Evolutionary conservation across 179 eudicot genomes (phyloP).

Genomic region (Patellifolia procumbens): DNA sequence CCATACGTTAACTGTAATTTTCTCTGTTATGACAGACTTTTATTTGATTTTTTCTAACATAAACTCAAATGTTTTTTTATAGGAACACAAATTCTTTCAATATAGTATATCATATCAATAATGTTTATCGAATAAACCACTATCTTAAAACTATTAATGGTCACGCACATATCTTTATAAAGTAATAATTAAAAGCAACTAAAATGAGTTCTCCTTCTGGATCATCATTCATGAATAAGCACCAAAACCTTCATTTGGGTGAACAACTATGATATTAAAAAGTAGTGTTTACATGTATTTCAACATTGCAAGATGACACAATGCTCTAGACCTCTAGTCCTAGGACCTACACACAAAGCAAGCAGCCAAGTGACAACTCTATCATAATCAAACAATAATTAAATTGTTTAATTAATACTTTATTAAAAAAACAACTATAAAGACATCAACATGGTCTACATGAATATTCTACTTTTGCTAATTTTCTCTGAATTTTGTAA

Average conservation of each 20-base stretch:
- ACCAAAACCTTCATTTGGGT: neutral
- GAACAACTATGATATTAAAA: neutral
- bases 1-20: too few relatives aligned
- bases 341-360: neutral
- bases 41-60: too few relatives aligned
- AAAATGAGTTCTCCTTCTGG: neutral
- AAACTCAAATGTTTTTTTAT: too few relatives aligned
- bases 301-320: slow-evolving; percentile 1
- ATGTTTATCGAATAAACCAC: too few relatives aligned
- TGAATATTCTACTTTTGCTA: neutral
- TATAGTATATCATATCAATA: too few relatives aligned
- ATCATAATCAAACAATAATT: neutral
- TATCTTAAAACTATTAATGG: too few relatives aligned
- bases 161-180: too few relatives aligned
- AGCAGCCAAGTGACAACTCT: neutral
- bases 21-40: too few relatives aligned
- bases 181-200: too few relatives aligned
- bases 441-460: neutral
- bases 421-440: neutral
- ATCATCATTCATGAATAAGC: neutral
- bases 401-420: neutral
- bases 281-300: neutral
- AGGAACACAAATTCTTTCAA: too few relatives aligned
- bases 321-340: neutral
- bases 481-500: neutral